Conservation (phyloP, 108 stramenopile genomes). For the Parmales sp. region DNA sequence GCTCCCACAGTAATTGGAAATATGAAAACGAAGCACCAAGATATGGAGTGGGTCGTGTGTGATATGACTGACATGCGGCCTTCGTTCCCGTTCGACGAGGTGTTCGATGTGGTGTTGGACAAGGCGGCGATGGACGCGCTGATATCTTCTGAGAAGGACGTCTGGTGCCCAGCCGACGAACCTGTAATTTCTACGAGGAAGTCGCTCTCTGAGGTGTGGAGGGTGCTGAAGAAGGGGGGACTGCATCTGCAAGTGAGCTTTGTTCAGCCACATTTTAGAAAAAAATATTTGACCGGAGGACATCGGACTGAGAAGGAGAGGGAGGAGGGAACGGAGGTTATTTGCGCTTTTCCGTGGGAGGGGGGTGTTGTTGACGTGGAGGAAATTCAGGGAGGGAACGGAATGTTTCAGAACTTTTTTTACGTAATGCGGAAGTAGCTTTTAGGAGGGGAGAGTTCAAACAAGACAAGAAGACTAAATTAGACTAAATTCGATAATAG, state of each 20-base stretch:
- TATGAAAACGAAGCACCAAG: constrained; percentile 14
- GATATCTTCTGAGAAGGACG: constrained; percentile 45
- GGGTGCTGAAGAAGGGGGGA: constrained; percentile 31
- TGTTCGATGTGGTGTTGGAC: constrained; percentile 54
- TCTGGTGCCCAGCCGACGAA: constrained; percentile 32
- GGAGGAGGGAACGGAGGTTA: neutral
- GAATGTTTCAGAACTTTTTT: no score
- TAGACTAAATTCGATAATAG: no score
- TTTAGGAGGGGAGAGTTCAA: no score
- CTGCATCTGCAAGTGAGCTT: constrained; percentile 49
- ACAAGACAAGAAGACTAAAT: no score
- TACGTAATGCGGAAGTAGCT: no score
- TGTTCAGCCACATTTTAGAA: constrained; percentile 45
- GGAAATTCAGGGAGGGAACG: no score
- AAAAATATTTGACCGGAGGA: constrained; percentile 16
- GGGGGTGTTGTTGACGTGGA: no score
- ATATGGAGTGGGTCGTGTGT: constrained; percentile 30
- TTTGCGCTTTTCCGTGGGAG: no score
- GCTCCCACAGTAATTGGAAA: constrained; percentile 15
- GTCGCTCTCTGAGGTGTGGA: constrained; percentile 25
- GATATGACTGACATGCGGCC: constrained; percentile 37
- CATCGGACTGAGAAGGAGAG: neutral
- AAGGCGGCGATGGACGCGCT: constrained; percentile 65
- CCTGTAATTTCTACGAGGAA: neutral
- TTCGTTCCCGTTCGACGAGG: constrained; percentile 4